Evolutionary conservation across 306 rosid genomes (phyloP).

Genomic region (Gleditsia sinensis): DNA sequence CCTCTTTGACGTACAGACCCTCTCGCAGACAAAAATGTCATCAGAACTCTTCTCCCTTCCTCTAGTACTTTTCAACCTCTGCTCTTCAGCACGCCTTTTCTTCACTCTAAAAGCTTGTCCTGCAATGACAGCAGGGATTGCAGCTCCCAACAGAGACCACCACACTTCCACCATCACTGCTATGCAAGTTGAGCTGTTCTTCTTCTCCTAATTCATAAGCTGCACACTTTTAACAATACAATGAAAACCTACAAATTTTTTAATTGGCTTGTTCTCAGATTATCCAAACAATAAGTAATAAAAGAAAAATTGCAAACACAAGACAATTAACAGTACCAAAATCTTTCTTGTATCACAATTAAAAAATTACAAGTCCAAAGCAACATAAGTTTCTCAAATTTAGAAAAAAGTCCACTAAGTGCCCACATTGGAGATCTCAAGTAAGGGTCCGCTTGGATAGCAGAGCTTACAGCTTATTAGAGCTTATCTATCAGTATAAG

Average conservation of each 20-base stretch:
- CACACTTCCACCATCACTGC: constrained; percentile 80
- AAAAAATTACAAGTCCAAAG: background rate
- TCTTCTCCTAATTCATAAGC: constrained; percentile 36
- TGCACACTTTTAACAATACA: constrained; percentile 29
- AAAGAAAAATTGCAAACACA: background rate
- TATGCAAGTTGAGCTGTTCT: constrained; percentile 32
- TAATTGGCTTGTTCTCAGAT: background rate
- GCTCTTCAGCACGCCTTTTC: constrained; percentile 69
- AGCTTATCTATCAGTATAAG: too few relatives aligned
- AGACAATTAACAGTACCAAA: background rate
- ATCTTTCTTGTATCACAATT: background rate
- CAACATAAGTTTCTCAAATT: background rate
- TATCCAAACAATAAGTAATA: background rate
- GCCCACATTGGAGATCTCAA: background rate
- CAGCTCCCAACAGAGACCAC: constrained; percentile 92
- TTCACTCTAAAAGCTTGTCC: constrained; percentile 78
- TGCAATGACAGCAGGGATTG: constrained; percentile 77
- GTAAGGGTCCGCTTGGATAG: too few relatives aligned
- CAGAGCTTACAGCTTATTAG: too few relatives aligned
- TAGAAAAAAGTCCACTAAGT: background rate
- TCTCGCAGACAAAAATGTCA: constrained; percentile 88
- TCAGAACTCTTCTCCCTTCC: constrained; percentile 94
- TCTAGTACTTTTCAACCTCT: constrained; percentile 63
- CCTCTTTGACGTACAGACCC: constrained; percentile 93
- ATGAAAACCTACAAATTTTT: constrained; percentile 8